These are phyloP conservation scores for Alternaria hordeiaustralica DNA, from an alignment of 2,329 filamentous ascomycete species.

Conservation along the genomic window DNA sequence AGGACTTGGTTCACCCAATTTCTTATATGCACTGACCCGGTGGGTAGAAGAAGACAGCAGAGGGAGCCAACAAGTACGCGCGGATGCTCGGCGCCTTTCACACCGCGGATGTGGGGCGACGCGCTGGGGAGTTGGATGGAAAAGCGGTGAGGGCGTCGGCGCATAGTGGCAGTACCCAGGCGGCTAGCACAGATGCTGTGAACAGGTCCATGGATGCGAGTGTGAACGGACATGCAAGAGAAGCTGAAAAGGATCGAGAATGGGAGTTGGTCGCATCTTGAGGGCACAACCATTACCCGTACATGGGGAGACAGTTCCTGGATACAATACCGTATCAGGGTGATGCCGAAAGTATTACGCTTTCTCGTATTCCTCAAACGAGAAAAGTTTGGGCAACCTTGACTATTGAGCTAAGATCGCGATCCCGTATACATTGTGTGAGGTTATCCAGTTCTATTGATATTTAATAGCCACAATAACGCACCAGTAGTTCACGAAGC, in stretches of 20 bases:
- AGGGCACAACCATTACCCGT: background rate
- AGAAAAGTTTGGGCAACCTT: no score
- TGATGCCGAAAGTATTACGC: no score
- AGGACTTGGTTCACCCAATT: background rate
- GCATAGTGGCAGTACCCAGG: background rate
- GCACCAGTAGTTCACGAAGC: no score
- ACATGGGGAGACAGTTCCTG: background rate
- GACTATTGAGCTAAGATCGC: no score
- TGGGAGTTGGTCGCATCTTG: background rate
- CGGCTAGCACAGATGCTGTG: background rate
- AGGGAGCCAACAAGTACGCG: background rate
- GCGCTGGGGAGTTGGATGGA: background rate
- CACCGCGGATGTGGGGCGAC: background rate
- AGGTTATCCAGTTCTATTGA: no score
- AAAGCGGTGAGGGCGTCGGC: background rate
- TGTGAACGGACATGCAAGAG: background rate
- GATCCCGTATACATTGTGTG: no score
- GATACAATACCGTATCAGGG: no score
- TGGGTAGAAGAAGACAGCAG: background rate
- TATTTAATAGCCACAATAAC: no score
- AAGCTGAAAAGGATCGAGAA: background rate
- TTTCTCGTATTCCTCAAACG: no score
- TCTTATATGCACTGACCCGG: background rate
- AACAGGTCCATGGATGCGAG: background rate
- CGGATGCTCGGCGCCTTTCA: background rate